A percentile compares a stretch with the other conserved stretches of the same genome.
phyloP scores from a whole-genome alignment of 2,329 filamentous ascomycete species.

The Cercospora zeae-maydis region DNA sequence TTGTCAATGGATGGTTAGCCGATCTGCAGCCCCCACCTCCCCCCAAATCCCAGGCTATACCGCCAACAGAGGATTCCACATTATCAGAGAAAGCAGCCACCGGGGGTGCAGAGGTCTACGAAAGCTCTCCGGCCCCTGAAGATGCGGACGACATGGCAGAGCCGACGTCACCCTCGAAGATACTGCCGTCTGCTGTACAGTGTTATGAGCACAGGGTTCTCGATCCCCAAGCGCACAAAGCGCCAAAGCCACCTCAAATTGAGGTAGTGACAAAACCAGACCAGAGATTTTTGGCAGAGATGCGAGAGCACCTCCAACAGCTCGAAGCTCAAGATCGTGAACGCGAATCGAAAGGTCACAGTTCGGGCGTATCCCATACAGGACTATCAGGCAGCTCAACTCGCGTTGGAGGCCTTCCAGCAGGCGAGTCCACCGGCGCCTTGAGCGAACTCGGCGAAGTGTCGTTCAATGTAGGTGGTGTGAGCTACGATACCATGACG shows the following conservation, averaged over 20 bases:
- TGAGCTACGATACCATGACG: constrained; percentile 55
- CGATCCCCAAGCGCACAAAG: constrained; percentile 34
- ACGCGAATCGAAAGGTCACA: constrained; percentile 41
- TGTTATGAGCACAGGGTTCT: constrained; percentile 33
- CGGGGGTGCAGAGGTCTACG: constrained; percentile 30
- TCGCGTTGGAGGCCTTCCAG: constrained; percentile 28
- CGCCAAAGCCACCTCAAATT: constrained; percentile 30
- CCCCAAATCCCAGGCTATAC: constrained; percentile 43
- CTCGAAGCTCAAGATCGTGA: constrained; percentile 65
- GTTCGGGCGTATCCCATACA: constrained; percentile 20
- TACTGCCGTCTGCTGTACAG: constrained; percentile 27
- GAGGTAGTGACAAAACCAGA: constrained; percentile 35
- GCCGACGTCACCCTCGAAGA: constrained; percentile 25
- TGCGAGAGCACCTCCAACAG: constrained; percentile 61
- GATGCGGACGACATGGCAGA: constrained; percentile 20
- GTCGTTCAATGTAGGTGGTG: constrained; percentile 90
- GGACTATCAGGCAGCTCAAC: constrained; percentile 20
- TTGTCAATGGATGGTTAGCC: constrained; percentile 71
- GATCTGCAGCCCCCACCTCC: constrained; percentile 55
- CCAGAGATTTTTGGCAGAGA: constrained; percentile 36
- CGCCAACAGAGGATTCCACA: constrained; percentile 29
- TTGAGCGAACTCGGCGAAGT: constrained; percentile 35
- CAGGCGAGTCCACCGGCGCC: constrained; percentile 38
- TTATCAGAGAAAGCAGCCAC: constrained; percentile 24
- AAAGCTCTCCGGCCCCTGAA: constrained; percentile 28